phyloP scores from a whole-genome alignment of 2,329 filamentous ascomycete genomes.

The Ceratocystis lukuohia region DNA sequence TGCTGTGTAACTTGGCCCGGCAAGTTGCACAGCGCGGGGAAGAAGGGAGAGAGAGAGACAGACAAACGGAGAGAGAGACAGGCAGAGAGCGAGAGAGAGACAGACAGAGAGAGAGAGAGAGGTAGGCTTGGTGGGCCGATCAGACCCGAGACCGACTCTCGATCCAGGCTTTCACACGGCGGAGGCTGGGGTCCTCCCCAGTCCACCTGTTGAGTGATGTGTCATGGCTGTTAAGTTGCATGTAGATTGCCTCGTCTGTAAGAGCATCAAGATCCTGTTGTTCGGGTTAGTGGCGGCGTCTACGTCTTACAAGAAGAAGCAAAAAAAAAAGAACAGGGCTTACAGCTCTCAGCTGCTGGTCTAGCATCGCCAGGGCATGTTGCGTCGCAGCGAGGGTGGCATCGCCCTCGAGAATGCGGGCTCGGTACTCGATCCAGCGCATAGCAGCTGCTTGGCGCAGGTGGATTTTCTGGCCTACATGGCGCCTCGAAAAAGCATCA shows the following conservation, averaged over 20 bases:
- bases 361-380: conserved; percentile 39
- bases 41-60: neutral
- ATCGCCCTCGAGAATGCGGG: conserved; percentile 39
- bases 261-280: conserved; percentile 45
- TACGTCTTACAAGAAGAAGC: neutral
- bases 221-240: conserved; percentile 41
- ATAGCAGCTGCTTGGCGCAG: conserved; percentile 47
- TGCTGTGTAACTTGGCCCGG: conserved; percentile 7
- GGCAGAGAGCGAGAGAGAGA: neutral
- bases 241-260: conserved; percentile 46
- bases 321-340: conserved; percentile 22
- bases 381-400: conserved; percentile 36
- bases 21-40: neutral
- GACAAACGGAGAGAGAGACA: conserved; percentile 3
- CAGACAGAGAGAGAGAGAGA: neutral
- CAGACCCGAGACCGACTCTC: conserved; percentile 28
- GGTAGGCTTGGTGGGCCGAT: neutral
- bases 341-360: conserved; percentile 45
- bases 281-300: neutral
- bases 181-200: conserved; percentile 46
- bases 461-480: conserved; percentile 53
- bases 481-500: conserved; percentile 47
- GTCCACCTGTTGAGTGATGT: conserved; percentile 46
- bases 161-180: conserved; percentile 46
- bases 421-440: conserved; percentile 44